Conservation (phyloP, 352 stramenopile genomes). For the Globisporangium takayamanum region DNA sequence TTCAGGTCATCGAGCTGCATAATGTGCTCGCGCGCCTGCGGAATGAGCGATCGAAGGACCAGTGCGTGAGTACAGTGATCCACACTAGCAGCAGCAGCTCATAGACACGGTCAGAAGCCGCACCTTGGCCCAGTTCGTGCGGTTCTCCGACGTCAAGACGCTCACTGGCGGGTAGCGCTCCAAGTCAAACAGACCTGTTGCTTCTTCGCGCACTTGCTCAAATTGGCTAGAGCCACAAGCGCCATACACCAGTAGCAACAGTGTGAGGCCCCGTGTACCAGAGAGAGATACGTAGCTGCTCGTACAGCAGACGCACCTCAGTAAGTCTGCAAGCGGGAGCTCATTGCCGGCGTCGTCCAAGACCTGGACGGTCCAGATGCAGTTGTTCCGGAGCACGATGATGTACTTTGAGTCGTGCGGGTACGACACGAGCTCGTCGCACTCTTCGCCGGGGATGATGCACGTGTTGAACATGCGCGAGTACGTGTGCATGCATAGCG, state of each 20-base stretch:
- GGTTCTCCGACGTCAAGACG: conserved; percentile 92
- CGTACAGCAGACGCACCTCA: conserved; percentile 27
- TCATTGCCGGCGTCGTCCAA: conserved; percentile 67
- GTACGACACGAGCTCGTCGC: conserved; percentile 83
- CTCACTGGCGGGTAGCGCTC: conserved; percentile 88
- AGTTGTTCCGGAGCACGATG: conserved; percentile 90
- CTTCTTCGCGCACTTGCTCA: conserved; percentile 79
- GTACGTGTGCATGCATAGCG: conserved; percentile 93
- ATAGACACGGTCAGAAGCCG: conserved; percentile 11
- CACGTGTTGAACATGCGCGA: conserved; percentile 96
- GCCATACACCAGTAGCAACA: neutral
- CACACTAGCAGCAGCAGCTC: neutral
- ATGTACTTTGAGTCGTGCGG: conserved; percentile 90
- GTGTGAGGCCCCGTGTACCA: neutral
- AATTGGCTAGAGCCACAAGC: conserved; percentile 41
- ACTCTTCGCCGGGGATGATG: conserved; percentile 89
- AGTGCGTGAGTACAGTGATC: neutral
- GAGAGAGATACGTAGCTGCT: neutral
- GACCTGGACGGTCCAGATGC: conserved; percentile 82
- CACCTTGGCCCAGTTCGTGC: conserved; percentile 93
- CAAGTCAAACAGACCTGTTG: conserved; percentile 78
- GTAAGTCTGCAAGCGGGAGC: conserved; percentile 65
- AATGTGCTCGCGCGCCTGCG: conserved; percentile 71
- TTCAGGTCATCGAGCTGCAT: conserved; percentile 82
- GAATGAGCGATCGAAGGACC: neutral